Evolutionary conservation across 129 eudicot species (phyloP).

Genomic region (Helianthus annuus): DNA sequence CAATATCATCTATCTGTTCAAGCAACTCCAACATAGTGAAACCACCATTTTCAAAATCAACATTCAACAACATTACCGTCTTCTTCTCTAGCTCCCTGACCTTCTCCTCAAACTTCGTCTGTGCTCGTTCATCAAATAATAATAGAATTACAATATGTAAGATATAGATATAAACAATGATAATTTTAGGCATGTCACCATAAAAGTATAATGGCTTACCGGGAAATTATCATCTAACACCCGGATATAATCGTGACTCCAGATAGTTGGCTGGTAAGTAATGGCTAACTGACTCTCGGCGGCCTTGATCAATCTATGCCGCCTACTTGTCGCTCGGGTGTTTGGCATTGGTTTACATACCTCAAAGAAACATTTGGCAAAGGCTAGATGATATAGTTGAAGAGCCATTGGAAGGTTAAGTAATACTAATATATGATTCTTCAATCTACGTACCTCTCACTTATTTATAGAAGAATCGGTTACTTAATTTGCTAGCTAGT

Average conservation of each 20-base stretch:
- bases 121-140: background rate
- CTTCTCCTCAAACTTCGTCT: constrained; percentile 1
- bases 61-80: constrained; percentile 1
- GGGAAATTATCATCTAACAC: constrained; percentile 1
- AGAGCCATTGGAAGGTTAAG: background rate
- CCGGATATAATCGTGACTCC: constrained; percentile 28
- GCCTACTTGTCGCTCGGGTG: too few relatives aligned
- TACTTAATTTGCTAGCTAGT: too few relatives aligned
- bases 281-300: background rate
- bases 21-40: constrained; percentile 20
- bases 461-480: too few relatives aligned
- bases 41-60: constrained; percentile 6
- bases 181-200: background rate
- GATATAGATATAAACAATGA: background rate
- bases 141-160: background rate
- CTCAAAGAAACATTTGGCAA: too few relatives aligned
- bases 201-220: constrained; percentile 6
- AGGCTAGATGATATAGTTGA: background rate
- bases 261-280: constrained; percentile 12
- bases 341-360: too few relatives aligned
- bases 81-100: constrained; percentile 26
- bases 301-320: background rate
- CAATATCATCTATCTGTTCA: constrained; percentile 26
- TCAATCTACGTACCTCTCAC: too few relatives aligned
- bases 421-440: too few relatives aligned